Percentiles rank a stretch among this genome's conserved stretches.
phyloP scores from a whole-genome alignment of 2,329 filamentous ascomycete genomes.

The Cryphonectria radicalis region DNA sequence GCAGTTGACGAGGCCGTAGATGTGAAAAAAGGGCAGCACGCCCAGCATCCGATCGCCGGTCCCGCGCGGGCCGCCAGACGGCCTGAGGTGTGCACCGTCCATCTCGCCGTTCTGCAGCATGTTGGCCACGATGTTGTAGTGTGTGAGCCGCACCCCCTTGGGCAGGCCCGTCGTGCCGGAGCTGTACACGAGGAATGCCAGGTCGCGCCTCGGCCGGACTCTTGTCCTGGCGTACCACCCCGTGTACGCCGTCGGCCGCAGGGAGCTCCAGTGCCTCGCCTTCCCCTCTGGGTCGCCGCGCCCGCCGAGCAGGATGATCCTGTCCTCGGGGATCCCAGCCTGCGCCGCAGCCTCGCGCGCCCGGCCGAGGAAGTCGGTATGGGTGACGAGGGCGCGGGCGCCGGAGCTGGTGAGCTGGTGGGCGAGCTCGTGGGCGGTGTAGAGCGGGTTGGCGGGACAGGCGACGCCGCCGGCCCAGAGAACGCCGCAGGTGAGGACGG shows the following conservation, averaged over 20 bases:
- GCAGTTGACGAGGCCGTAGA: constrained; percentile 79
- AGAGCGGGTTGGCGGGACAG: constrained; percentile 87
- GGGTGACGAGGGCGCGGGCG: constrained; percentile 77
- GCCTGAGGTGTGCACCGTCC: constrained; percentile 60
- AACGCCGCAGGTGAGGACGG: constrained; percentile 75
- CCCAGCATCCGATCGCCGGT: constrained; percentile 75
- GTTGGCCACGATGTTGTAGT: constrained; percentile 82
- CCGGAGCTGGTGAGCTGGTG: constrained; percentile 82
- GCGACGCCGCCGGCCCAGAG: constrained; percentile 83
- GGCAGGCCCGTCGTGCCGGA: constrained; percentile 89
- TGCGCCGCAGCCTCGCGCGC: constrained; percentile 70
- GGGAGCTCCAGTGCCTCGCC: constrained; percentile 73
- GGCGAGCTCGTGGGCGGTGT: constrained; percentile 81
- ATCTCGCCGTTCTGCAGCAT: constrained; percentile 57
- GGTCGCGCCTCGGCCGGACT: constrained; percentile 70
- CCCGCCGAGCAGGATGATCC: constrained; percentile 78
- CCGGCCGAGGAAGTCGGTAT: constrained; percentile 65
- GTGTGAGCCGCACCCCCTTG: constrained; percentile 88
- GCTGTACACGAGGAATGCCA: constrained; percentile 86
- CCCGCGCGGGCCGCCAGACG: constrained; percentile 62
- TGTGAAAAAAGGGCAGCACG: constrained; percentile 88
- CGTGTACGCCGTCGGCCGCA: constrained; percentile 66
- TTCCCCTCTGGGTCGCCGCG: constrained; percentile 59
- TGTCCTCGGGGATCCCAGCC: constrained; percentile 71
- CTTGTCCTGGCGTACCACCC: constrained; percentile 60